These are phyloP conservation scores for Vaccinium vitisidaea DNA, from an alignment of 148 eudicot species.

Conservation along the genomic window DNA sequence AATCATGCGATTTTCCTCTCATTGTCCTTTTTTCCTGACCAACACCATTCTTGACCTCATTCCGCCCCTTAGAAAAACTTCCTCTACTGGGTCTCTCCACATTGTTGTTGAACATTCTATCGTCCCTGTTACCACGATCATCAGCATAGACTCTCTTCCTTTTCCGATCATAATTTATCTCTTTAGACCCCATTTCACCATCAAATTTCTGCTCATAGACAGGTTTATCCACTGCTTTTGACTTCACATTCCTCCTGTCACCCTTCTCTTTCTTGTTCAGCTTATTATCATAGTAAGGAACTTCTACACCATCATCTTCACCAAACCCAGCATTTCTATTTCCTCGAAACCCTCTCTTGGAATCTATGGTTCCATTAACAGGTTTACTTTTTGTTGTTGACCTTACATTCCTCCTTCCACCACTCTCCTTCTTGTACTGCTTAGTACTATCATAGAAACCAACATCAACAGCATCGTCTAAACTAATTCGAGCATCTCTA, in stretches of 20 bases:
- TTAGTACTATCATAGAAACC: conserved; percentile 13
- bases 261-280: conserved; percentile 12
- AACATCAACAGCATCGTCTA: background rate
- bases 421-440: conserved; percentile 13
- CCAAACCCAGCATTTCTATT: background rate
- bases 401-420: conserved; percentile 6
- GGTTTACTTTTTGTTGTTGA: background rate
- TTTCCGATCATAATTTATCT: conserved; percentile 5
- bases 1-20: conserved; percentile 17
- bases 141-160: conserved; percentile 25
- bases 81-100: background rate
- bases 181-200: background rate
- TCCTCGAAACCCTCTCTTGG: background rate
- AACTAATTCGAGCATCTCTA: background rate
- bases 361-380: background rate
- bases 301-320: background rate
- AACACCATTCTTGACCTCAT: background rate
- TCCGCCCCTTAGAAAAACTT: background rate
- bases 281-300: conserved; percentile 9
- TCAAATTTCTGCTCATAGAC: background rate
- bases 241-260: background rate
- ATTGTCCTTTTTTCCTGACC: background rate
- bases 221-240: background rate
- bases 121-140: background rate
- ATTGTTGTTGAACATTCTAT: conserved; percentile 1